These are phyloP conservation scores for Sporisorium reilianum DNA, from an alignment of 1,284 basidiomycete species.

Conservation along the genomic window DNA sequence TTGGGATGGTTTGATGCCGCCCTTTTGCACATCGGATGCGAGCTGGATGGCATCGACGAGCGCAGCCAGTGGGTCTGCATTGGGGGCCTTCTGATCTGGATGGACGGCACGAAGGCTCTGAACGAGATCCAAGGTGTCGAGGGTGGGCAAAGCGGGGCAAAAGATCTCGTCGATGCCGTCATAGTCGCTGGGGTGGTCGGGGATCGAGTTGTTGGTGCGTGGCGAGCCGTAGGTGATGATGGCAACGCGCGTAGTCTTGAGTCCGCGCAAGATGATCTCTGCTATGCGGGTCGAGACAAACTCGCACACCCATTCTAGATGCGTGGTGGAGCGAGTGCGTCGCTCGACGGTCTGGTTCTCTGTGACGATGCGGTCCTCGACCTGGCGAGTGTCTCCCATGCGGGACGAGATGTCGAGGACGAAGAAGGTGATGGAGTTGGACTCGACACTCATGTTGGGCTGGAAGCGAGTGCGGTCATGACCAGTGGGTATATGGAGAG, in stretches of 20 bases:
- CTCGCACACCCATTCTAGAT: slow-evolving; percentile 84
- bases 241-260: slow-evolving; percentile 91
- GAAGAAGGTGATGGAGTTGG: slow-evolving; percentile 71
- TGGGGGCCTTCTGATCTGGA: slow-evolving; percentile 21
- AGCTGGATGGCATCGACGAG: slow-evolving; percentile 87
- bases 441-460: slow-evolving; percentile 41
- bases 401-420: slow-evolving; percentile 86
- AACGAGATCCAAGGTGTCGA: slow-evolving; percentile 80
- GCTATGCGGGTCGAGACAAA: slow-evolving; percentile 88
- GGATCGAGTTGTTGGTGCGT: slow-evolving; percentile 76
- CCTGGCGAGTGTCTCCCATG: slow-evolving; percentile 76
- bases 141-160: slow-evolving; percentile 81
- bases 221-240: slow-evolving; percentile 80
- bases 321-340: slow-evolving; percentile 73
- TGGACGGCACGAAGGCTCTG: slow-evolving; percentile 71
- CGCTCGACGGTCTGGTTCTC: slow-evolving; percentile 64
- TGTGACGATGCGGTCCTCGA: slow-evolving; percentile 49
- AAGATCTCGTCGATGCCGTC: slow-evolving; percentile 83
- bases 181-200: slow-evolving; percentile 76
- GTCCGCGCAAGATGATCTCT: slow-evolving; percentile 87
- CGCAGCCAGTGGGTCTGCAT: slow-evolving; percentile 78
- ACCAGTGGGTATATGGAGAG: slow-evolving; percentile 9
- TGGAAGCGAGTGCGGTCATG: slow-evolving; percentile 5
- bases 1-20: slow-evolving; percentile 49
- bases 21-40: slow-evolving; percentile 52